Percentiles rank a stretch among this genome's conserved stretches.
Evolutionary conservation across 352 stramenopile genomes (phyloP).

Genomic region (Phytophthora pini): DNA sequence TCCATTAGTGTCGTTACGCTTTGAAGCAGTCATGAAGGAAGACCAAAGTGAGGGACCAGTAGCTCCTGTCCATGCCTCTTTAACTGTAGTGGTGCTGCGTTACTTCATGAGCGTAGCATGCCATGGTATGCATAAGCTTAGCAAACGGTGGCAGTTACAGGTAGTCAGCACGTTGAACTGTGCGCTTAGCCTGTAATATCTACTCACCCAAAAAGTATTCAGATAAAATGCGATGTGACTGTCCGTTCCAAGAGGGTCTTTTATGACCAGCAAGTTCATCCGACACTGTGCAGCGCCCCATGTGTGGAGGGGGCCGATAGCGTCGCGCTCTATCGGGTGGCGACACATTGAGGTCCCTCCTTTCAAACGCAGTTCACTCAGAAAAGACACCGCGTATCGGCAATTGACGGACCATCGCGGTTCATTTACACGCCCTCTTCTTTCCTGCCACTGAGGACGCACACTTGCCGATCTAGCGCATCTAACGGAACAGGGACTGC

Average conservation of each 20-base stretch:
- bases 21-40: background rate
- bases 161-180: constrained; percentile 16
- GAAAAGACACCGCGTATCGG: constrained; percentile 26
- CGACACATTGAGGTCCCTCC: constrained; percentile 23
- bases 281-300: constrained; percentile 7
- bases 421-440: background rate
- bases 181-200: background rate
- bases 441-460: background rate
- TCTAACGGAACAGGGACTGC: constrained; percentile 11
- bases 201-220: constrained; percentile 17
- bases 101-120: background rate
- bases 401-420: constrained; percentile 11
- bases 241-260: constrained; percentile 12
- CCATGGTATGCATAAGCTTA: no score
- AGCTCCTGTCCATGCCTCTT: no score
- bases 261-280: constrained; percentile 14
- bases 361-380: constrained; percentile 18
- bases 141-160: background rate
- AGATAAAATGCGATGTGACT: constrained; percentile 11
- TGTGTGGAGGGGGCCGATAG: constrained; percentile 16
- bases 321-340: constrained; percentile 27
- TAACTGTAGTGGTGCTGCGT: constrained; percentile 4
- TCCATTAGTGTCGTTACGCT: constrained; percentile 13
- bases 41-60: no score
- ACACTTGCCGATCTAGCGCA: constrained; percentile 2